Evolutionary conservation across 75 land plant genomes (phyloP).

Genomic region (Isoetes taiwanensis): DNA sequence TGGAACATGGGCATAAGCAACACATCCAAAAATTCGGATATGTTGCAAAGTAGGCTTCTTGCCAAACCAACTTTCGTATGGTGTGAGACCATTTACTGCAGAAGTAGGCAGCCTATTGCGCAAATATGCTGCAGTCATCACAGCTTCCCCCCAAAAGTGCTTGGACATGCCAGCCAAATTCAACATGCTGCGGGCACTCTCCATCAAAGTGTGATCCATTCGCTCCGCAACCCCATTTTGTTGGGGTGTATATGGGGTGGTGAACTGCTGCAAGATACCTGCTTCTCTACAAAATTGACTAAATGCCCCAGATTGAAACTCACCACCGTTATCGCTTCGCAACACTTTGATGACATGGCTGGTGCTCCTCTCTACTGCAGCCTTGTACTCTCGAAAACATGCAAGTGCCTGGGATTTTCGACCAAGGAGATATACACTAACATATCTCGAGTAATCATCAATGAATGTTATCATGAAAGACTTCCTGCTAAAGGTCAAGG

Average conservation of each 20-base stretch:
- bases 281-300: too few species aligned
- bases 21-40: not conserved
- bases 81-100: not conserved
- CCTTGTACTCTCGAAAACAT: constrained; percentile 13
- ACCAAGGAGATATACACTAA: constrained; percentile 10
- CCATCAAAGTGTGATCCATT: not conserved
- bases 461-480: constrained; percentile 21
- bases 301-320: too few species aligned
- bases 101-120: not conserved
- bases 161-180: not conserved
- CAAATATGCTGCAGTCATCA: not conserved
- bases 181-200: too few species aligned
- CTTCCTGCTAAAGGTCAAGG: too few species aligned
- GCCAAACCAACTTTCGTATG: not conserved
- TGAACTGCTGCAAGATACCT: constrained; percentile 10
- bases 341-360: constrained; percentile 9
- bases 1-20: too few species aligned
- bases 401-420: constrained; percentile 9
- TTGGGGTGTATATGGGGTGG: too few species aligned
- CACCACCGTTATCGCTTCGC: constrained; percentile 16
- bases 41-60: not conserved
- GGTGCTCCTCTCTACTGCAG: constrained; percentile 11
- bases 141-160: not conserved
- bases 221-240: not conserved
- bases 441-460: constrained; percentile 15